These are phyloP conservation scores for Trichoderma reesei DNA, from an alignment of 495 filamentous ascomycete species.

Conservation along the genomic window DNA sequence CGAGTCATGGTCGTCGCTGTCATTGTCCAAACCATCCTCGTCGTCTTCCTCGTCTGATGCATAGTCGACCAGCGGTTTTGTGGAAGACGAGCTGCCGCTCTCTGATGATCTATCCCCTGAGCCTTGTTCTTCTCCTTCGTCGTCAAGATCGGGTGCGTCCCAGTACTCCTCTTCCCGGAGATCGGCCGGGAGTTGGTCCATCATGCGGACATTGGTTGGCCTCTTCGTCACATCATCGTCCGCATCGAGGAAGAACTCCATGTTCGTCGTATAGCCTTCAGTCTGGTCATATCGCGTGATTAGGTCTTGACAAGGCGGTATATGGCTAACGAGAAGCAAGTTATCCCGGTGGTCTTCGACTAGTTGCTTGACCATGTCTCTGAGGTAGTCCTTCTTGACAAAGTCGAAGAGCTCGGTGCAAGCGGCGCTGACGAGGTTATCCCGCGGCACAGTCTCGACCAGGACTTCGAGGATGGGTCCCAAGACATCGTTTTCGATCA, in stretches of 20 bases:
- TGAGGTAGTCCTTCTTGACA: conserved; percentile 77
- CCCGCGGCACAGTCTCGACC: conserved; percentile 83
- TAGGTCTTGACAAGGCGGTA: conserved; percentile 73
- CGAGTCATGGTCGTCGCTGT: conserved; percentile 14
- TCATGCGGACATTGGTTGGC: conserved; percentile 55
- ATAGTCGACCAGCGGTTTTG: conserved; percentile 83
- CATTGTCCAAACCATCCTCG: conserved; percentile 34
- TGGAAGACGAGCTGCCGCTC: conserved; percentile 43
- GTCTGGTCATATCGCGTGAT: conserved; percentile 74
- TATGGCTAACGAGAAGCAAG: conserved; percentile 67
- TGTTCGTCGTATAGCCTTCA: conserved; percentile 52
- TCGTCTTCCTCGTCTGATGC: conserved; percentile 72
- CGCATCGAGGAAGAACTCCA: conserved; percentile 43
- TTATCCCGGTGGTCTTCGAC: conserved; percentile 84
- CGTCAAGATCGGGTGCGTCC: conserved; percentile 83
- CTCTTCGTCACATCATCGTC: conserved; percentile 43
- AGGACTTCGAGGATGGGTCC: conserved; percentile 84
- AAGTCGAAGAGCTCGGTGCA: conserved; percentile 92
- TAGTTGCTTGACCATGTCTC: conserved; percentile 70
- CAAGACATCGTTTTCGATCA: conserved; percentile 75
- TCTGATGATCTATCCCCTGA: not conserved
- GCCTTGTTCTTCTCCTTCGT: conserved; percentile 33
- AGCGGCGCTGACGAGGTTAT: conserved; percentile 93
- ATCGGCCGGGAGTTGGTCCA: conserved; percentile 63
- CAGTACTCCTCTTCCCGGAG: conserved; percentile 88